Evolutionary conservation across 139 green algal genomes (phyloP), one percentile per base, ranked within the genome.

Genomic region (Pseudopediastrum boryanum): DNA sequence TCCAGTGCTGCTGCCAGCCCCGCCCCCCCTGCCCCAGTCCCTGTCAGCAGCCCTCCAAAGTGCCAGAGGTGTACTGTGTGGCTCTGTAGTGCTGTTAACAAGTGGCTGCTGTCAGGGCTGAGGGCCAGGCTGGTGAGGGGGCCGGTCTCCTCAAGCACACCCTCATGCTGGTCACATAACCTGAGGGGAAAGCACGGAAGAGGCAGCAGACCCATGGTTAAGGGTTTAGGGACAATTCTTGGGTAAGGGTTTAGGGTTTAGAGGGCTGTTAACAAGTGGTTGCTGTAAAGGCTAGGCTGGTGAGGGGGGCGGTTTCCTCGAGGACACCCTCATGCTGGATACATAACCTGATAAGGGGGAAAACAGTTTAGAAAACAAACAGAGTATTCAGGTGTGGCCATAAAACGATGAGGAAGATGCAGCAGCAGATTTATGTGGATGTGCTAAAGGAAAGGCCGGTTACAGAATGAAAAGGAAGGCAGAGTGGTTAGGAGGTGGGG

Each of bases 51-150:
- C 42, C 19, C 33, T 29, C 78, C 83, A 39, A 89, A 35, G 41
- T 79, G 63, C 86, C 83, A 88, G 23, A 91, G 63, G 79, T 92
- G 83, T 68, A 90, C 71, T 12, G 75, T 85, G 67, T 89, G 81
- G 43, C 73, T 78, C 66, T 90, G 81, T 25, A 77, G 56, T 2
- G 73, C 72, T 25, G 90, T 82, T 31, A 93, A 75, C 52, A 97
- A 74, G 78, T 84, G 84, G n/a, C 77, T 70, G 7, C 77, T 73
- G 77, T 95, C 87, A n/a, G 78, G 23, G 29, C 81, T 90, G 4
- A 92, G 81, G 8, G 82, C 79, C 2, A 97, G 67, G 52, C 85
- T 91, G 10, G 87, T 93, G 61, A 93, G 86, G 5, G 77, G 80
- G n/a, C 81, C 50, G 42, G 27, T 51, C 86, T 92, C 88, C 8